Base-by-base conservation (phyloP, 768 basidiomycete species). In the Galerina marginata region DNA sequence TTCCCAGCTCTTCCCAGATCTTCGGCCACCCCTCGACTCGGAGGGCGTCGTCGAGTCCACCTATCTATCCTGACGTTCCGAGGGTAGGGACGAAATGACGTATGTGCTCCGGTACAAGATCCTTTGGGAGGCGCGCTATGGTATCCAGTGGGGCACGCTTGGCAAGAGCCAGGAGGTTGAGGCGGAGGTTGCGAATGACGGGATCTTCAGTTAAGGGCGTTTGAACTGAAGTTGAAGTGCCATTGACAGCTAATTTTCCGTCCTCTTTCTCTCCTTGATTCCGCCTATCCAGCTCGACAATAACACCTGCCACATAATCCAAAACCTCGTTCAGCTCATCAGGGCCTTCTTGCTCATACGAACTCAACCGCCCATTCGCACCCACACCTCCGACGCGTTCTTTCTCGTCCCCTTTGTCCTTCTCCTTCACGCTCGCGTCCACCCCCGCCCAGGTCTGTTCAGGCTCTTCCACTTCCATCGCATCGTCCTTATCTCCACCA, bases 121-220 rank as follows among this genome's bases (percentile, higher is more conserved):
- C 86, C 43, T 81, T 76, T 9, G 88, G 88, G 42, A 91, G 69
- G 33, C 78, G 79, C 14, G 86, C 87, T 54, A 91, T 88, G 59
- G 82, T 86, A 65, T 91, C 88, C 61, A 92, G 68, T 1, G 92
- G 92, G 9, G 90, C 90, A 6, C 90, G 83, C 69, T 92, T 91
- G 58, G 89, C 88, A 37, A 93, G 78, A 2, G 91, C 90, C 26
- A 93, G 80, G 29, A 93, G 77, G 69, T 91, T 92, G 63, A 93
- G 76, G 40, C 91, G 82, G 50, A 92, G 75, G 54, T 86, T 82
- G 55, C 83, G 81, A 66, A 87, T 49, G 15, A 77, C 64, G 2
- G 82, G 77, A 56, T 88, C 84, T 68, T 89, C 88, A 25, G 55
- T 12, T 14, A 48, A 52, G 14, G 14, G 12, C 4, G 25, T 43